Base-by-base conservation (phyloP, 2,329 filamentous ascomycete species). In the Calonectria naviculata region DNA sequence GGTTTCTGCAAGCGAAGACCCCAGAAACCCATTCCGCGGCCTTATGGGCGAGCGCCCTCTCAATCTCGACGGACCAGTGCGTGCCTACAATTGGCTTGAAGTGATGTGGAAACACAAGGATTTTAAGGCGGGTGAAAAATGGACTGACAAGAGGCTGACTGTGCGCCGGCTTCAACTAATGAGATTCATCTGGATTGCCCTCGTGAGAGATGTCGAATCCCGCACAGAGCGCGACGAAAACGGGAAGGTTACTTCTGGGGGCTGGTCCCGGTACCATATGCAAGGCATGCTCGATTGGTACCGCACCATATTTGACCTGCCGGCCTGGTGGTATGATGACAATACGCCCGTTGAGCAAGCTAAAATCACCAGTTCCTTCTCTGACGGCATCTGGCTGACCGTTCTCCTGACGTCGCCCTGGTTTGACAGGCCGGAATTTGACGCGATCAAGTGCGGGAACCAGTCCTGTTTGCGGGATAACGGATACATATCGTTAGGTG, bases 381-480 rank as follows among this genome's bases (percentile, higher is more conserved):
- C 10, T 0, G 65, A 68, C 15, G 65, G 54, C 8, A 26, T 62
- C 21, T 68, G 65, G 65, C 34, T 68, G 17, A 42, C 56, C 12
- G 52, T 26, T 13, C 47, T 67, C n/a, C 24, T 47, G 15, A 67
- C 64, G 12, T 67, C 64, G 13, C 64, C 64, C 26, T 67, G 64
- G 64, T 34, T 41, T 9, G 19, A 44, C 17, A 29, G 46, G 17
- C 62, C 47, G 6, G 46, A 65, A 47, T 65, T 65, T 44, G 34
- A 54, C 34, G 46, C 38, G 21, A 21, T 65, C 31, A 49, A 41
- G 46, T 34, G 62, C 24, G n/a, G 28, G 26, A 54, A 38, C 46
- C 42, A 19, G 13, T 4, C 31, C 5, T 36, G 31, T 15, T 19
- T 47, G 46, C 47, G 62, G 44, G 46, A 54, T 21, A 4, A 12